phyloP scores from a whole-genome alignment of 2,329 filamentous ascomycete genomes.

The Trichophyton mentagrophytes region DNA sequence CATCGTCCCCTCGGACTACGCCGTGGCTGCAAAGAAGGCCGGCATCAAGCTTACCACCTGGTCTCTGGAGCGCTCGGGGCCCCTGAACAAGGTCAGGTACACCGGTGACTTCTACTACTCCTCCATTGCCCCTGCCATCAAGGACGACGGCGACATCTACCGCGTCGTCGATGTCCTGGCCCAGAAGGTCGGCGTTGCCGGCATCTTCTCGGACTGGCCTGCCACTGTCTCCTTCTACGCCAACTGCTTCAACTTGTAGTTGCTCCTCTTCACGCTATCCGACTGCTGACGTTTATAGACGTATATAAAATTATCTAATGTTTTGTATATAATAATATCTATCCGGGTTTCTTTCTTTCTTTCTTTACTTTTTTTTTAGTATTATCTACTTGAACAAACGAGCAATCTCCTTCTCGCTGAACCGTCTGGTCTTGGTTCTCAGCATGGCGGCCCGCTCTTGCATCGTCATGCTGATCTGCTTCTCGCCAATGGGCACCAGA shows the following conservation, averaged over 20 bases:
- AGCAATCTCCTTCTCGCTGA: constrained; percentile 53
- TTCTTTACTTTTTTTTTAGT: neutral
- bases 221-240: constrained; percentile 58
- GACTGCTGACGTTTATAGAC: too few relatives aligned
- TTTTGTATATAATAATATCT: neutral
- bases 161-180: constrained; percentile 53
- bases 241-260: constrained; percentile 47
- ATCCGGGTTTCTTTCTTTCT: too few relatives aligned
- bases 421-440: constrained; percentile 50
- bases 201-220: constrained; percentile 58
- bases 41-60: constrained; percentile 55
- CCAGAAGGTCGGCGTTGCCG: constrained; percentile 47
- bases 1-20: constrained; percentile 48
- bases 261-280: neutral
- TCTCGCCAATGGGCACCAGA: constrained; percentile 56
- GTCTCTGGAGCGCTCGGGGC: constrained; percentile 55
- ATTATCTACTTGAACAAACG: constrained; percentile 24
- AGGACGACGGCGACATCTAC: constrained; percentile 54
- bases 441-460: constrained; percentile 53
- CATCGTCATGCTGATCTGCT: constrained; percentile 54
- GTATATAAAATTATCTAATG: neutral
- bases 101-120: constrained; percentile 43
- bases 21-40: constrained; percentile 45
- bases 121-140: constrained; percentile 42
- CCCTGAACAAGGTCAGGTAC: constrained; percentile 39